These are phyloP conservation scores for Irpex sp. DNA, from an alignment of 1,284 basidiomycete genomes.

Conservation along the genomic window DNA sequence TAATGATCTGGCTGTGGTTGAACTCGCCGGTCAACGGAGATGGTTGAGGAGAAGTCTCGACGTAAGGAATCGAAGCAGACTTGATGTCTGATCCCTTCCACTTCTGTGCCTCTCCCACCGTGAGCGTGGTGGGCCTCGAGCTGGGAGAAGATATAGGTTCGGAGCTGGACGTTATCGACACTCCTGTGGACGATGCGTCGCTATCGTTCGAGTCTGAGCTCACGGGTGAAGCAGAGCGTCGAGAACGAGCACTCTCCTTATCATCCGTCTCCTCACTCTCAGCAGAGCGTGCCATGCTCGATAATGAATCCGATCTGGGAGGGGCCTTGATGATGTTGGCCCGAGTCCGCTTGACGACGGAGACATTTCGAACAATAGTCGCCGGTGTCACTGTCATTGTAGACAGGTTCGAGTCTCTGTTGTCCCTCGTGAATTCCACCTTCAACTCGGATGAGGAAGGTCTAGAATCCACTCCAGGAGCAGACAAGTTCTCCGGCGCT, in stretches of 20 bases:
- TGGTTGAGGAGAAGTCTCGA: conserved; percentile 24
- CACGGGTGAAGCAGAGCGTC: conserved; percentile 23
- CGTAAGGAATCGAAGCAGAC: conserved; percentile 17
- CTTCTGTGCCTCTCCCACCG: conserved; percentile 15
- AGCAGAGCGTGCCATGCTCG: conserved; percentile 10
- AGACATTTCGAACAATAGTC: conserved; percentile 26
- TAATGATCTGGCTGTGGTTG: conserved; percentile 10
- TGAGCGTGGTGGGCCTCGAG: conserved; percentile 20
- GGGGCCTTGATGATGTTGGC: conserved; percentile 26
- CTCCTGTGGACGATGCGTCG: conserved; percentile 20
- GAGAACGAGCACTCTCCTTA: neutral
- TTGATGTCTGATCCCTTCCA: conserved; percentile 16
- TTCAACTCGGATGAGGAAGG: conserved; percentile 12
- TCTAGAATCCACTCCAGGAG: conserved; percentile 9
- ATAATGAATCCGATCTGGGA: conserved; percentile 11
- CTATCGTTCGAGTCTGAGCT: conserved; percentile 28
- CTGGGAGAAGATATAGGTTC: conserved; percentile 18
- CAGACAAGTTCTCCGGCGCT: neutral
- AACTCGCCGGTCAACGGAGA: conserved; percentile 24
- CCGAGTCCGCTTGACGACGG: conserved; percentile 25
- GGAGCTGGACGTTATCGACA: conserved; percentile 17
- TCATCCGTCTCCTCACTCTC: conserved; percentile 12
- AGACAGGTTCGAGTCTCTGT: conserved; percentile 30
- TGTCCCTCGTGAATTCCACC: conserved; percentile 21
- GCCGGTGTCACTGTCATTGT: conserved; percentile 32